Evolutionary conservation across 768 basidiomycete species (phyloP), one percentile per base, ranked within the genome.

Genomic region (Scleroderma bovista): DNA sequence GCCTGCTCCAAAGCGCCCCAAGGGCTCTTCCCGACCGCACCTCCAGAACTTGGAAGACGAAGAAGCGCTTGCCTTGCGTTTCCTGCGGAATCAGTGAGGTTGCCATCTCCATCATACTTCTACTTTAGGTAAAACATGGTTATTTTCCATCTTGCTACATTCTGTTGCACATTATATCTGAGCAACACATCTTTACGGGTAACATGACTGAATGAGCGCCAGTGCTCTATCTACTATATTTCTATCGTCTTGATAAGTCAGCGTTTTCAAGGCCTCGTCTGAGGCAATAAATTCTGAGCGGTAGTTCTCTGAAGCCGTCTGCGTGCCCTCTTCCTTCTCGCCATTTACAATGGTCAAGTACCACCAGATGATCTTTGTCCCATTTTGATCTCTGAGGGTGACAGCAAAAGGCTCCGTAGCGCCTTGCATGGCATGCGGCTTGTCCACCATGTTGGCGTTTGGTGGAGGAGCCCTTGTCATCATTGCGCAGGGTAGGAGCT

Each of bases 1-100:
- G 8, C 58, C 44, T 51, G 72, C 65, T 42, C 63, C 58, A 33
- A 72, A 69, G 52, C 65, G 68, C 52, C 55, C 51, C 46, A 74
- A 60, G 59, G 16, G 58, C 32, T 52, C 51, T 7, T 3, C 12
- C 8, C 19, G n/a, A 49, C 3, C 24, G 16, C 42, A 52, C 34
- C 46, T 52, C 47, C 69, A 71, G 17, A 69, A 60, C 17, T 54
- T 80, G 7, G 76, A 75, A 44, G 78, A 79, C 37, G 79, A 82
- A 42, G 82, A 84, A 61, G 81, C 77, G 57, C 61, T 88, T 57
- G 88, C 88, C 6, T 64, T 91, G 24, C 69, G 72, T 43, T 58
- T 93, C 41, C 64, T 88, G 46, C 72, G 76, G 24, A 60, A 58
- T 26, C 51, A 54, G 33, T 67, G 41, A 43, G 13, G 41, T 26